A percentile compares a stretch with the other conserved stretches of the same genome.
phyloP scores from a whole-genome alignment of 257 asterid genomes.

The Marsdenia floribunda region DNA sequence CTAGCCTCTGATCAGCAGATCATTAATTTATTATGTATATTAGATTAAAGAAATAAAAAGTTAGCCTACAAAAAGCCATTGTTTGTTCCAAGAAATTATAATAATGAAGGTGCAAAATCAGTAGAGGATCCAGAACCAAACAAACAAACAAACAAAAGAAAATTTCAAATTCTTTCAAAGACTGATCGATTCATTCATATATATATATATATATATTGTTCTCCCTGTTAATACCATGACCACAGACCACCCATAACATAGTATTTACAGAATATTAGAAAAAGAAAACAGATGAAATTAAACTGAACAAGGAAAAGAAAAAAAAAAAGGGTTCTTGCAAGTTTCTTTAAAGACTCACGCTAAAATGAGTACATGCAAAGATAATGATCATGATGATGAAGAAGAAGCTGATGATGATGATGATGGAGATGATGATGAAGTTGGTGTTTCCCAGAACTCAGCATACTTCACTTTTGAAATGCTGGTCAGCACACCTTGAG shows the following conservation, averaged over 20 bases:
- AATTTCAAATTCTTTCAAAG: neutral
- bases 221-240: neutral
- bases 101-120: slow-evolving; percentile 20
- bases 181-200: no score
- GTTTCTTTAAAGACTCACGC: neutral
- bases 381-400: slow-evolving; percentile 14
- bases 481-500: slow-evolving; percentile 60
- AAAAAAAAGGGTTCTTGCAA: neutral
- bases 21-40: neutral
- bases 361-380: neutral
- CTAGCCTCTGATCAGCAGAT: slow-evolving; percentile 9
- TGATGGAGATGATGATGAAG: slow-evolving; percentile 24
- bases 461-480: slow-evolving; percentile 79
- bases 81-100: slow-evolving; percentile 37
- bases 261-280: slow-evolving; percentile 8
- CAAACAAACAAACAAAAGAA: slow-evolving; percentile 8
- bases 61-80: slow-evolving; percentile 18
- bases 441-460: slow-evolving; percentile 67
- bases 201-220: no score
- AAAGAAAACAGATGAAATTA: neutral
- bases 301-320: no score
- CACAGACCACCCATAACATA: neutral
- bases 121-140: slow-evolving; percentile 15
- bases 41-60: slow-evolving; percentile 24
- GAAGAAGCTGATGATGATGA: slow-evolving; percentile 12